Evolutionary conservation across 257 asterid genomes (phyloP).

Genomic region (Vinca minor): DNA sequence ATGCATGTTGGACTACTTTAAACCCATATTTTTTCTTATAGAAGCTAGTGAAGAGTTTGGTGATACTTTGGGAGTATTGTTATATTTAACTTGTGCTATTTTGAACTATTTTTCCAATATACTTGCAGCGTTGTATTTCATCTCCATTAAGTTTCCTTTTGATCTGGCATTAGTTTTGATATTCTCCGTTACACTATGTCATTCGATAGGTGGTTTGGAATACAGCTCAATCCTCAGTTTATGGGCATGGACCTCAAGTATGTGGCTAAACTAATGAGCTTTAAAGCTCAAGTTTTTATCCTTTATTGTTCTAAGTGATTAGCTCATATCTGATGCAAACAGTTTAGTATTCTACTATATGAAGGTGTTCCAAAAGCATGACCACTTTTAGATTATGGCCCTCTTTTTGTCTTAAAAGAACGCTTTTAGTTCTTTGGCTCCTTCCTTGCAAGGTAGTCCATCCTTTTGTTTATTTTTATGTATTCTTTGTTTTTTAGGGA

Average conservation of each 20-base stretch:
- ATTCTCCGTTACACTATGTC: slow-evolving; percentile 18
- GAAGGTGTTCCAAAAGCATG: neutral
- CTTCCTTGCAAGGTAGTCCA: neutral
- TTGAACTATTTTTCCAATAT: neutral
- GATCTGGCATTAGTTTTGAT: slow-evolving; percentile 18
- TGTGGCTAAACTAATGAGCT: slow-evolving; percentile 18
- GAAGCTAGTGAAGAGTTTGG: neutral
- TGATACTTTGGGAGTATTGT: neutral
- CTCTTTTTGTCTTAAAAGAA: neutral
- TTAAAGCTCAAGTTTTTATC: neutral
- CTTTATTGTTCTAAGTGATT: neutral
- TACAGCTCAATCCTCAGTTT: slow-evolving; percentile 88
- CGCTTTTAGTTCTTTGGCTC: neutral
- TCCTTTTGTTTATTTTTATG: too few relatives aligned
- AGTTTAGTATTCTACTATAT: neutral
- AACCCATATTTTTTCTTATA: neutral
- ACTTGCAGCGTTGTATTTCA: neutral
- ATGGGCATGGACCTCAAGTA: slow-evolving; percentile 97
- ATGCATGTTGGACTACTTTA: neutral
- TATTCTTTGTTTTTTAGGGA: too few relatives aligned
- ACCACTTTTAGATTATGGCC: neutral
- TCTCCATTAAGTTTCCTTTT: slow-evolving; percentile 1
- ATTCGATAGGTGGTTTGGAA: slow-evolving; percentile 85
- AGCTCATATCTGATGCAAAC: slow-evolving; percentile 1
- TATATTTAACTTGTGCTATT: neutral